Base-by-base conservation (phyloP, 345 rosid genomes). In the Brassica incana region DNA sequence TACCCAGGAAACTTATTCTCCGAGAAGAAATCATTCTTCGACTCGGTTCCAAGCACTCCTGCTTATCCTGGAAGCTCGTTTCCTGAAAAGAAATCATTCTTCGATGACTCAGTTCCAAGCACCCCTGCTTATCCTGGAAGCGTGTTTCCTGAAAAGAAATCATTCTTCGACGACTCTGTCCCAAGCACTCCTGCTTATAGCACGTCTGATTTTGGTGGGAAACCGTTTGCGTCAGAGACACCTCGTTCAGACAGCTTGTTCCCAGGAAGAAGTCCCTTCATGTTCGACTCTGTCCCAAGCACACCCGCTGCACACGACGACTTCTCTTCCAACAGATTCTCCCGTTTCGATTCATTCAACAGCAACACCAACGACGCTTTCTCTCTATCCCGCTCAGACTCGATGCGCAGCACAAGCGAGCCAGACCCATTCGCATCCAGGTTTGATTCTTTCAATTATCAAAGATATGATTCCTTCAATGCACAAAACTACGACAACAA, bases 41-140 rank as follows among this genome's bases (percentile, higher is more conserved):
- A 88, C 80, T 89, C 95, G 65, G 91, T 92, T 65, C 92, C 94
- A 23, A 74, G 94, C 84, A 92, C 91, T 58, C 94, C 94, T 27
- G 89, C 87, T 6, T 87, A 87, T 78, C 61, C 72, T 5, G 83
- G 83, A 23, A 70, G 64, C 78, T 11, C 72, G 72, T 35, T 81
- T 58, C 12, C 75, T 3, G 82, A 79, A 16, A 68, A 82, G 78
- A 76, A 70, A 60, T 85, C 87, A 3, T 77, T 54, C 69, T 87
- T 83, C 35, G 86, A 85, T 14, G 85, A 88, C 79, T 90, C 97
- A 59, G 92, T 92, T 67, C 94, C 94, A 23, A 74, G 94, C 84
- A 92, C 91, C 52, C 94, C 94, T 29, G 89, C 87, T 7, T 87
- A 87, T 78, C 62, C 73, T 5, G 83, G 83, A 25, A 71, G 38